A percentile compares a stretch with the other conserved stretches of the same genome.
Evolutionary conservation across 2,329 filamentous ascomycete species (phyloP).

Genomic region (Cladosporium velox): DNA sequence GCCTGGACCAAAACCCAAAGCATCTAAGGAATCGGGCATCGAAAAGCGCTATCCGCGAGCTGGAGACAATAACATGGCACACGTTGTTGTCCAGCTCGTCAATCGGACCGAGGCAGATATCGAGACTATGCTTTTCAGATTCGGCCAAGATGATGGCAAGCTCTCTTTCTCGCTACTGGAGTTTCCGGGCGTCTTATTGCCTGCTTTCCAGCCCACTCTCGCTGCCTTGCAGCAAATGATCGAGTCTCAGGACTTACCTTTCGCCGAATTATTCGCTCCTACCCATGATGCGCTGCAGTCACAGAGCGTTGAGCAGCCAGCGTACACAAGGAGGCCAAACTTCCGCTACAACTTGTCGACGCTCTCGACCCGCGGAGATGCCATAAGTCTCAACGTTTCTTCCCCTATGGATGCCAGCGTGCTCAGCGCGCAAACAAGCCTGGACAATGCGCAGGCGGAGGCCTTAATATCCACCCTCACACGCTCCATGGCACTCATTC

Average conservation of each 20-base stretch:
- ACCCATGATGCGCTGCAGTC: constrained; percentile 22
- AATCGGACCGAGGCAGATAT: constrained; percentile 8
- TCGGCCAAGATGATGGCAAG: background rate
- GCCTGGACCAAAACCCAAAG: background rate
- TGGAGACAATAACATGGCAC: background rate
- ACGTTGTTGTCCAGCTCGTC: constrained; percentile 17
- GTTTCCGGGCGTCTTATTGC: constrained; percentile 62
- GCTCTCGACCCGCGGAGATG: constrained; percentile 23
- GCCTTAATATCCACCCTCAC: constrained; percentile 58
- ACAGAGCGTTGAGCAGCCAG: constrained; percentile 47
- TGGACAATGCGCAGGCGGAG: constrained; percentile 54
- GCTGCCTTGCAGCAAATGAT: constrained; percentile 58
- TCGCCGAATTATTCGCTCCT: constrained; percentile 33
- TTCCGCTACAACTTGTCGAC: constrained; percentile 54
- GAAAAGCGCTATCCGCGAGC: constrained; percentile 1
- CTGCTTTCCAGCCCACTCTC: constrained; percentile 60
- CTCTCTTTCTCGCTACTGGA: constrained; percentile 52
- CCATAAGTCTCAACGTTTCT: constrained; percentile 30
- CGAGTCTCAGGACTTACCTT: constrained; percentile 32
- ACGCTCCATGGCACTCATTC: constrained; percentile 61
- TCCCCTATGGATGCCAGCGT: constrained; percentile 30
- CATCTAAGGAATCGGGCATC: background rate
- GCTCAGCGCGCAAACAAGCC: constrained; percentile 42
- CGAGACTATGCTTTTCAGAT: constrained; percentile 6
- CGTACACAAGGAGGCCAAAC: constrained; percentile 51